Conservation (phyloP, 1,284 basidiomycete genomes). For the Vanrija pseudolonga region DNA sequence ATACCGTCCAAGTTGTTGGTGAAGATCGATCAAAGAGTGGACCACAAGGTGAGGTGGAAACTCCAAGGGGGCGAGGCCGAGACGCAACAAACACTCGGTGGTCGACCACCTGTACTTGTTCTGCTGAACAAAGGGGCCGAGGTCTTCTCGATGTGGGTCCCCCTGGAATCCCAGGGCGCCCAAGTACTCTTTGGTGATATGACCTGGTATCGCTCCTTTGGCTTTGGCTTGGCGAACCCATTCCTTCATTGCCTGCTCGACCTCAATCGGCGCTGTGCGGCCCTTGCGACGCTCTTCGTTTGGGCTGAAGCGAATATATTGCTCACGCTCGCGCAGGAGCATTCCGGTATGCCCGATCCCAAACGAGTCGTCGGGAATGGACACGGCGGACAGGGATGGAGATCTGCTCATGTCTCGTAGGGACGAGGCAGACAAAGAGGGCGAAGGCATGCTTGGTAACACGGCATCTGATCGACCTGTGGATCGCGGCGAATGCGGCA, state of each 20-base stretch:
- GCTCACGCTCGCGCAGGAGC: slow-evolving; percentile 30
- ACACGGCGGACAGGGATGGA: not conserved
- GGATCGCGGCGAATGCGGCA: not conserved
- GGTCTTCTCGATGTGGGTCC: slow-evolving; percentile 18
- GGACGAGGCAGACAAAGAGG: not conserved
- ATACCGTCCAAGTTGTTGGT: slow-evolving; percentile 7
- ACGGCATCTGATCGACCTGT: not conserved
- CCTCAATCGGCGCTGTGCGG: slow-evolving; percentile 7
- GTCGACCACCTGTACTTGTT: slow-evolving; percentile 24
- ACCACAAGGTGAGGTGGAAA: slow-evolving; percentile 28
- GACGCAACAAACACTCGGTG: slow-evolving; percentile 26
- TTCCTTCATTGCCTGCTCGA: slow-evolving; percentile 22
- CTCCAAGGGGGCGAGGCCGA: slow-evolving; percentile 27
- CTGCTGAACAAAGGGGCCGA: slow-evolving; percentile 22
- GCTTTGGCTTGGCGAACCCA: slow-evolving; percentile 21
- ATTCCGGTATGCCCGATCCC: slow-evolving; percentile 19
- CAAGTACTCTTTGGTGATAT: slow-evolving; percentile 22
- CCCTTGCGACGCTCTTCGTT: slow-evolving; percentile 8
- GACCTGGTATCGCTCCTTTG: slow-evolving; percentile 18
- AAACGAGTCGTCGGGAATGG: slow-evolving; percentile 1
- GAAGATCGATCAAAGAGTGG: slow-evolving; percentile 21
- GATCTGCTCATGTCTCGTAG: slow-evolving; percentile 11
- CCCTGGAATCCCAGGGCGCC: slow-evolving; percentile 20
- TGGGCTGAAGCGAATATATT: slow-evolving; percentile 22
- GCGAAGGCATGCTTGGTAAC: too few species aligned